Percentiles rank a stretch among this genome's conserved stretches.
Evolutionary conservation across 2,329 filamentous ascomycete species (phyloP).

Genomic region (Pseudocercospora musae): DNA sequence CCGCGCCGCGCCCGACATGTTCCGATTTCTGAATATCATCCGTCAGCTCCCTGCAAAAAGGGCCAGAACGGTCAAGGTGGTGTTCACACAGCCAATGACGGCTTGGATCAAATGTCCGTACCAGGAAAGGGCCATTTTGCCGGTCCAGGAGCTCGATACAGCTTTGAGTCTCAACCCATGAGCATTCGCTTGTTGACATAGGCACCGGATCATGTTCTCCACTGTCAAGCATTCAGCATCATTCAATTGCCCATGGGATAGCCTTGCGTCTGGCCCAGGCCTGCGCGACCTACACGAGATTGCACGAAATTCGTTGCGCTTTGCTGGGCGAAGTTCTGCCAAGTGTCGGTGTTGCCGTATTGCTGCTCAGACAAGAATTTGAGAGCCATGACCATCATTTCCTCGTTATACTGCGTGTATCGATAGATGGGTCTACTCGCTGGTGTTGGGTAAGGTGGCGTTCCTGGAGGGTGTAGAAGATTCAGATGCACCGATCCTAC

Average conservation of each 20-base stretch:
- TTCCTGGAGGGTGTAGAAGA: constrained; percentile 44
- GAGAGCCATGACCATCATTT: constrained; percentile 56
- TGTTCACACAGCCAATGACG: not conserved
- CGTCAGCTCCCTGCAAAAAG: not conserved
- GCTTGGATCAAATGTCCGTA: not conserved
- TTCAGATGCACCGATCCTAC: constrained; percentile 69
- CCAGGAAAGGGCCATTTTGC: not conserved
- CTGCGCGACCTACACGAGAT: constrained; percentile 20
- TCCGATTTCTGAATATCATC: not conserved
- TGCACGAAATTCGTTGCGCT: constrained; percentile 27
- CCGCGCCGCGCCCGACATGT: not conserved
- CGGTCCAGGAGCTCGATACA: not conserved
- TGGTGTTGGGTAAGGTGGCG: constrained; percentile 37
- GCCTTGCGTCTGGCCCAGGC: constrained; percentile 12
- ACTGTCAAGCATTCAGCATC: constrained; percentile 6
- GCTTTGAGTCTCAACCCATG: not conserved
- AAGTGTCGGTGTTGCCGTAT: constrained; percentile 31
- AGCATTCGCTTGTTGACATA: constrained; percentile 54
- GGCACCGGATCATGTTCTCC: constrained; percentile 14
- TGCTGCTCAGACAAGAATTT: constrained; percentile 36
- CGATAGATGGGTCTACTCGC: constrained; percentile 44
- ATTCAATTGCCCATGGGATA: constrained; percentile 17
- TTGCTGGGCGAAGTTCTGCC: constrained; percentile 31
- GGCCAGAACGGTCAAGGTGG: not conserved
- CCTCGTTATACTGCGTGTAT: constrained; percentile 46